Percentiles rank a stretch among this genome's conserved stretches.
These are phyloP conservation scores for Umbelopsis sp. DNA, from an alignment of 371 early-diverging fungal genomes.

Conservation along the genomic window DNA sequence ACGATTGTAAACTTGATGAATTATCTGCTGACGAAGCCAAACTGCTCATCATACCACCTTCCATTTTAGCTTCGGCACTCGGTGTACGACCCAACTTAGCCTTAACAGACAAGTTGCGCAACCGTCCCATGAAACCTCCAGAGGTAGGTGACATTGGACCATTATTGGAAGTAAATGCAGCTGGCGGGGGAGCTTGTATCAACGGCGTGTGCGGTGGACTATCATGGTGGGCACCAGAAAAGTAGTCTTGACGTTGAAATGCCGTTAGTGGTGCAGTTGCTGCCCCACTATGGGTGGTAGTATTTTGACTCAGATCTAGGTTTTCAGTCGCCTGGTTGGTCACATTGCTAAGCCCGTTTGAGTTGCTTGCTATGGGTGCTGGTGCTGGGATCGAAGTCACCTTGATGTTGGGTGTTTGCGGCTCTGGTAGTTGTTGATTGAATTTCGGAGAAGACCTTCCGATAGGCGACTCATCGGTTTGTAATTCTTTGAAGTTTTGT, in stretches of 20 bases:
- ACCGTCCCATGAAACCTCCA: constrained; percentile 55
- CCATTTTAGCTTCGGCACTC: constrained; percentile 37
- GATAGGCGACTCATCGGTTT: constrained; percentile 2
- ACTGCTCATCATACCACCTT: constrained; percentile 12
- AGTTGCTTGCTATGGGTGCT: constrained; percentile 23
- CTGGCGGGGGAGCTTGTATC: constrained; percentile 45
- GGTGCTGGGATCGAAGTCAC: constrained; percentile 19
- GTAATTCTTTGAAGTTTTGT: constrained; percentile 17
- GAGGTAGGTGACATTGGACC: constrained; percentile 42
- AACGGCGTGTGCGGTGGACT: constrained; percentile 28
- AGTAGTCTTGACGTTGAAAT: constrained; percentile 41
- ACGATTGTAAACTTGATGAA: neutral
- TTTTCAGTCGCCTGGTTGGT: constrained; percentile 19
- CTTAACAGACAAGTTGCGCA: constrained; percentile 57
- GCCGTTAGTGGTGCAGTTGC: constrained; percentile 21
- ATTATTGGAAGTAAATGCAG: constrained; percentile 34
- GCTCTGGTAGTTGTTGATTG: neutral
- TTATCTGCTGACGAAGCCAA: neutral
- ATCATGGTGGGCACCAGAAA: constrained; percentile 46
- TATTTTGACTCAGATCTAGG: neutral
- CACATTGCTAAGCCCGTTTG: constrained; percentile 22
- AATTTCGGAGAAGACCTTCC: neutral
- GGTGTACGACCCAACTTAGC: constrained; percentile 50
- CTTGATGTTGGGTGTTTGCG: constrained; percentile 4
- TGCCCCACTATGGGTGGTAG: neutral